Base-by-base conservation (phyloP, 352 stramenopile genomes). In the Thalassiosira hispida region DNA sequence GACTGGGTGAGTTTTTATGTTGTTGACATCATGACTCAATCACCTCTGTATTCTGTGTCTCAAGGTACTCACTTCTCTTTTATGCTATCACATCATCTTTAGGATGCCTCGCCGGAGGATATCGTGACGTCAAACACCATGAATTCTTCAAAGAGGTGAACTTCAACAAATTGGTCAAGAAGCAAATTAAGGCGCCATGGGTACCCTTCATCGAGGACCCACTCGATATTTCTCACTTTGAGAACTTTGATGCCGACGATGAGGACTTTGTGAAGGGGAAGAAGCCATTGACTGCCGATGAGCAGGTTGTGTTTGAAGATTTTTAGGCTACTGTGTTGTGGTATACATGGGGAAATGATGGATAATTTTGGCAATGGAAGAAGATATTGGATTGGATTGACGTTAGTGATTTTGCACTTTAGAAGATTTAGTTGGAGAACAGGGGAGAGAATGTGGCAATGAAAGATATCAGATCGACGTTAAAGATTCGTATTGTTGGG, bases 141-240 rank as follows among this genome's bases (percentile, higher is more conserved):
- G 11, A 44, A 14, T 92, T 74, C 59, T 83, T 88, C 25, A 20
- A 74, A 25, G 69, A 86, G 22, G 65, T 90, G 18, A 77, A 89
- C 47, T 81, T 72, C 38, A 73, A 67, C 11, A 81, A 80, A 29
- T 40, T 90, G 12, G 44, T 84, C 1, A 74, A 85, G 29, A 82
- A 84, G 35, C 55, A 86, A 53, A 73, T 85, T 5, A 62, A 77
- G 57, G 31, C 81, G 18, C 81, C 77, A 1, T 92, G 82, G 84
- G 64, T 84, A 11, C 87, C 87, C 9, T 66, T 74, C 11, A 57
- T 91, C n/a, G 85, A 85, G 16, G 81, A 89, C 60, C 67, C 87
- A 12, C 52, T 91, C 11, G 87, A 92, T 79, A 68, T 79, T 8
- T 81, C 64, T 6, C 75, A 89, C 63, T 92, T 91, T 80, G 82